Base-by-base conservation (phyloP, 148 eudicot species). In the Rhododendron vialii region DNA sequence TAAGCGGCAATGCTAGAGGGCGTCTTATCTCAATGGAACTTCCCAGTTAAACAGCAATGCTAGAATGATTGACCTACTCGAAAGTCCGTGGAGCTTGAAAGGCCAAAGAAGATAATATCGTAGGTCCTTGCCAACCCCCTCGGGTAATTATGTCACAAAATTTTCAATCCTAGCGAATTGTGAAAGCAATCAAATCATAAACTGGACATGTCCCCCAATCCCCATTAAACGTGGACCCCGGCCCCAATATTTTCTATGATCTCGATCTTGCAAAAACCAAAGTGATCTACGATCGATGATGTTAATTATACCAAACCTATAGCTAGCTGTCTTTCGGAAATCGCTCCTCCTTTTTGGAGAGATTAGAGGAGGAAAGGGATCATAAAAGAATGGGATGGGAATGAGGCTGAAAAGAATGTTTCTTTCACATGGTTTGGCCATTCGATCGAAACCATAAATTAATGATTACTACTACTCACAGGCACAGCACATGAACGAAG, bases 301-400 rank as follows among this genome's bases (percentile, higher is more conserved):
- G 18, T 71, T 71, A 30, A 71, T 30, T 30, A 33, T 71, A 30
- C 76, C 1, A 33, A 13, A 65, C 38, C 33, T 9, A 12, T 30
- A 71, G 76, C 76, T 71, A 71, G 76, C 76, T 71, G 76, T 33
- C 38, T 71, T 71, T 71, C 38, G 76, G 76, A 71, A 71, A 30
- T 71, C 18, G 41, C 76, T 71, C 18, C 76, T 14, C 20, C 76
- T 14, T 71, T 71, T 13, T 71, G 38, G 76, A 71, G 38, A 30
- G 33, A 71, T 71, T 33, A 71, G 13, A 33, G 76, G 76, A 30
- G 30, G 30, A 30, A 30, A 71, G 8, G 5, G 13, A 71, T 71
- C 7, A 14, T 4, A 5, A 13, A 71, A 12, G 33, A 71, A 33
- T 24, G 20, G 38, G 22, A 14, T 30, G 76, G 76, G 38, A 71